Conservation (phyloP, 2,329 filamentous ascomycete genomes). For the Colletotrichum caudatum region DNA sequence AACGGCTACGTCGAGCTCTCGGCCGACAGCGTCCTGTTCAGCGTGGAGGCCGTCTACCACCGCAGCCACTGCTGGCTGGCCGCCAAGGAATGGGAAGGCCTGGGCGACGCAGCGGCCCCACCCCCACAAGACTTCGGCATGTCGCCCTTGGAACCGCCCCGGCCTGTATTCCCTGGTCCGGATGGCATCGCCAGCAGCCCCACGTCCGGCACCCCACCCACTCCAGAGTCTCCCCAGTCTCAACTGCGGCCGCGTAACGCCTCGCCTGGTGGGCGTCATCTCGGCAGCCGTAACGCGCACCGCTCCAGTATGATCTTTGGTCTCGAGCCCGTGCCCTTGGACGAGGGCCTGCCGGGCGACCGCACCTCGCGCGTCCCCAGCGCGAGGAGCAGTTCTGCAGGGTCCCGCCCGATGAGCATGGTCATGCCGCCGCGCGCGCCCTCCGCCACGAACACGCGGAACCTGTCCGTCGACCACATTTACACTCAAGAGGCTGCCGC, state of each 20-base stretch:
- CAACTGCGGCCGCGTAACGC: conserved; percentile 55
- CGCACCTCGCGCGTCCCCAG: conserved; percentile 43
- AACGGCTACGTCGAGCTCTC: conserved; percentile 68
- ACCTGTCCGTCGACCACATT: conserved; percentile 42
- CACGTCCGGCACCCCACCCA: conserved; percentile 47
- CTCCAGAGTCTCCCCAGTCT: conserved; percentile 48
- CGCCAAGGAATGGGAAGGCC: conserved; percentile 62
- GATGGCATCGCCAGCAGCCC: conserved; percentile 47
- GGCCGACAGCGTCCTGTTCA: conserved; percentile 70
- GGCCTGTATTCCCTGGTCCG: conserved; percentile 50
- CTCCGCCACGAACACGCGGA: conserved; percentile 52
- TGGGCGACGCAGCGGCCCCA: conserved; percentile 47
- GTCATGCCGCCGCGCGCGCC: conserved; percentile 46
- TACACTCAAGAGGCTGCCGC: conserved; percentile 43
- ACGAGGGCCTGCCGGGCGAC: conserved; percentile 39
- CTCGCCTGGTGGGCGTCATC: conserved; percentile 50
- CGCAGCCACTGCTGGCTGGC: conserved; percentile 69
- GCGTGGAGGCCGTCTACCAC: conserved; percentile 70
- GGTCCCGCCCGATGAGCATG: conserved; percentile 39
- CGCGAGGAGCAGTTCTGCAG: conserved; percentile 46
- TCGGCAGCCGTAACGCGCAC: conserved; percentile 49
- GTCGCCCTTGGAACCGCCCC: conserved; percentile 55
- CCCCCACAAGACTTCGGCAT: conserved; percentile 50
- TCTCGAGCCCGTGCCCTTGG: conserved; percentile 53
- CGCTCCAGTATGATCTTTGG: conserved; percentile 59